These are phyloP conservation scores for Talaromyces amestolkiae DNA, from an alignment of 2,329 filamentous ascomycete genomes.

Conservation along the genomic window DNA sequence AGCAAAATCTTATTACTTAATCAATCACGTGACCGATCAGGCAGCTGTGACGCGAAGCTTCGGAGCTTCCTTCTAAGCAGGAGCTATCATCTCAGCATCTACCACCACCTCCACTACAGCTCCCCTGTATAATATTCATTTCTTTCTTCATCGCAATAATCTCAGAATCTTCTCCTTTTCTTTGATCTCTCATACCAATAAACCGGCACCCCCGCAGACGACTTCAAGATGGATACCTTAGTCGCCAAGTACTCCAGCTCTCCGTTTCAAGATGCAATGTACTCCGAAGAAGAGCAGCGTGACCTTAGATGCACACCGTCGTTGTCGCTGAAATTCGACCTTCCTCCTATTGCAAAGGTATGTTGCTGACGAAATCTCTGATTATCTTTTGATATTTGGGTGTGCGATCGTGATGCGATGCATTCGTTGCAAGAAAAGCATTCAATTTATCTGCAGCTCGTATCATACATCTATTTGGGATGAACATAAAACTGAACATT, in stretches of 20 bases:
- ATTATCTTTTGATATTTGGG: background rate
- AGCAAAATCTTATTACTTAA: background rate
- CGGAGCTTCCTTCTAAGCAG: constrained; percentile 23
- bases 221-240: constrained; percentile 74
- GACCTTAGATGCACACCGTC: constrained; percentile 68
- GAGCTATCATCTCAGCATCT: constrained; percentile 24
- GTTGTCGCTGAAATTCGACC: constrained; percentile 87
- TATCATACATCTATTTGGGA: constrained; percentile 8
- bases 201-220: background rate
- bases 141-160: background rate
- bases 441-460: background rate
- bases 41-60: constrained; percentile 37
- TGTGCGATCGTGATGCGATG: background rate
- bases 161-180: too few species aligned
- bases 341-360: constrained; percentile 90
- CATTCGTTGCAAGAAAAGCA: background rate
- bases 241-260: constrained; percentile 88
- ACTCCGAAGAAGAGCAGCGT: constrained; percentile 69
- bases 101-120: background rate
- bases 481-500: background rate
- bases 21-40: constrained; percentile 26
- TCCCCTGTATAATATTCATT: background rate
- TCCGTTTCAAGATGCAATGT: constrained; percentile 69
- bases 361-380: constrained; percentile 32
- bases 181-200: background rate